A percentile compares a stretch with the other conserved stretches of the same genome.
These are phyloP conservation scores for Calonectria leucothoes DNA, from an alignment of 2,329 filamentous ascomycete species.

Conservation along the genomic window DNA sequence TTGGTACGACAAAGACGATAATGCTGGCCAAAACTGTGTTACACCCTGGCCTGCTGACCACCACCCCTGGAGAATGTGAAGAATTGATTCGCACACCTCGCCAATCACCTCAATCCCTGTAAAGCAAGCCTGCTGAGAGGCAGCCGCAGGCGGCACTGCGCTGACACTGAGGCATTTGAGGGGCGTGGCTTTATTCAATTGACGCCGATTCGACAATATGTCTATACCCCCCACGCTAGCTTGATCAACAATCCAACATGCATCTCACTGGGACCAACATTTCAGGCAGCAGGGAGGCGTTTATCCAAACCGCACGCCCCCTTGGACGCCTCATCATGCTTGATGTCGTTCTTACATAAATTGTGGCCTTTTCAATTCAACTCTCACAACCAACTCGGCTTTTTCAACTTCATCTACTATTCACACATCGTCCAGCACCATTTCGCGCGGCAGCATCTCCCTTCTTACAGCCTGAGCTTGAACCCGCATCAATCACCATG, in stretches of 20 bases:
- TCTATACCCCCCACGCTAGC: not conserved
- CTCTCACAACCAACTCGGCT: not conserved
- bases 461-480: too few species aligned
- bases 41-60: not conserved
- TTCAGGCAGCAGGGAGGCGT: not conserved
- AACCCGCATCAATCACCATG: not conserved
- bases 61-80: not conserved
- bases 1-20: not conserved
- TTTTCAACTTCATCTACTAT: not conserved
- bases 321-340: not conserved
- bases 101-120: not conserved
- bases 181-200: not conserved
- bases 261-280: not conserved
- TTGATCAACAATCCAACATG: not conserved
- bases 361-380: not conserved
- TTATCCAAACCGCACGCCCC: not conserved
- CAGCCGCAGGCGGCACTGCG: not conserved
- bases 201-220: not conserved
- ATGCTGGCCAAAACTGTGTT: not conserved
- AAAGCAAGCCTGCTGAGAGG: not conserved
- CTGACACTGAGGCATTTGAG: not conserved
- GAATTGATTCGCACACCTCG: not conserved
- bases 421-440: too few species aligned
- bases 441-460: not conserved
- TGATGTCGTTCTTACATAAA: not conserved